phyloP scores from a whole-genome alignment of 495 filamentous ascomycete genomes.

The Xylaria palmicola region DNA sequence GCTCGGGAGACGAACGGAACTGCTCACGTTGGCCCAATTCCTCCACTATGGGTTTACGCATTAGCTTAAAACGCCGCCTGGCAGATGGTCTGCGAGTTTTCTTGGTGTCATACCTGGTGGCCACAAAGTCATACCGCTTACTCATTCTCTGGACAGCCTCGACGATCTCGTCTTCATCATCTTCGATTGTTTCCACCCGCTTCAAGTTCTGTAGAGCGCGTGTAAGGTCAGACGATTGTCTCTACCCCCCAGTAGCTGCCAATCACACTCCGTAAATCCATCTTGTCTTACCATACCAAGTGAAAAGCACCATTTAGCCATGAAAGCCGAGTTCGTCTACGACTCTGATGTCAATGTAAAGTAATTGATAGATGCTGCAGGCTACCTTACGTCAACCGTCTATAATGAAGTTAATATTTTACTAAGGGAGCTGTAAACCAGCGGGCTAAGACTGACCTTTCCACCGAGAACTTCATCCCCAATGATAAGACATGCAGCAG shows the following conservation, averaged over 20 bases:
- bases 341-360: constrained; percentile 9
- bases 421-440: not conserved
- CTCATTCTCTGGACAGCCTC: constrained; percentile 86
- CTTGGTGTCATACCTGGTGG: constrained; percentile 57
- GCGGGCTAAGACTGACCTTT: constrained; percentile 59
- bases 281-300: constrained; percentile 68
- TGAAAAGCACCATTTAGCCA: constrained; percentile 91
- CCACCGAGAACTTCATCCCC: constrained; percentile 96
- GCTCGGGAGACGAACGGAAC: not conserved
- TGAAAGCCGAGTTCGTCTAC: constrained; percentile 86
- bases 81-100: not conserved
- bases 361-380: not conserved
- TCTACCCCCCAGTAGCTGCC: not conserved
- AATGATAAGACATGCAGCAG: constrained; percentile 92
- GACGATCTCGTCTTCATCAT: constrained; percentile 86
- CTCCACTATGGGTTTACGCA: constrained; percentile 56
- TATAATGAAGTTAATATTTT: constrained; percentile 13
- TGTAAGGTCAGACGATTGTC: not conserved
- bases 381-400: constrained; percentile 35
- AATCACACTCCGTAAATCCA: not conserved
- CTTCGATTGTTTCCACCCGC: constrained; percentile 86
- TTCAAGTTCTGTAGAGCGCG: constrained; percentile 59
- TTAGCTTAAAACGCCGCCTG: not conserved
- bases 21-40: constrained; percentile 86
- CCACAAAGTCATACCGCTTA: constrained; percentile 84